Evolutionary conservation across 352 stramenopile species (phyloP).

Genomic region (Pilasporangium apinafurcum): DNA sequence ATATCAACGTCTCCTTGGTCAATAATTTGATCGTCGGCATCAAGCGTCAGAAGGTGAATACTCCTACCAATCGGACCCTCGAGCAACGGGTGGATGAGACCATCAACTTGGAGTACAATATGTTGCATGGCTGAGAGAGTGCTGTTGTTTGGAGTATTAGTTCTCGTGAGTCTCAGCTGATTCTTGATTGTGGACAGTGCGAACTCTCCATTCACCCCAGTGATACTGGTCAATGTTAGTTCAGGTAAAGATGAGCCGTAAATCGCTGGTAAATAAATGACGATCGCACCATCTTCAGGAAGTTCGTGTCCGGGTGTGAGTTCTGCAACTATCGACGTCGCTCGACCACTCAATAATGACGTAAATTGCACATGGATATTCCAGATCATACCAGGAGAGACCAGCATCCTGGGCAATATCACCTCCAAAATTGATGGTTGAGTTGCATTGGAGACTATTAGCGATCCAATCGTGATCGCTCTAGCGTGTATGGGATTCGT

Average conservation of each 20-base stretch:
- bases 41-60: slow-evolving; percentile 45
- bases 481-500: slow-evolving; percentile 7
- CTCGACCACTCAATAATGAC: slow-evolving; percentile 29
- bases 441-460: slow-evolving; percentile 12
- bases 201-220: slow-evolving; percentile 20
- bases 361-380: slow-evolving; percentile 11
- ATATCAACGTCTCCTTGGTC: slow-evolving; percentile 46
- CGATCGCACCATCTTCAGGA: slow-evolving; percentile 27
- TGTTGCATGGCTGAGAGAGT: slow-evolving; percentile 15
- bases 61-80: slow-evolving; percentile 43
- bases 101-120: slow-evolving; percentile 19
- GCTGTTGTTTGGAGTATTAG: slow-evolving; percentile 10
- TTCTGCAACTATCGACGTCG: slow-evolving; percentile 14
- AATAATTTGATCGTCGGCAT: slow-evolving; percentile 27
- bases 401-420: slow-evolving; percentile 9
- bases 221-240: slow-evolving; percentile 12
- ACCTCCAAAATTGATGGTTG: neutral
- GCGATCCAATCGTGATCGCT: slow-evolving; percentile 6
- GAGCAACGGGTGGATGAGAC: slow-evolving; percentile 33
- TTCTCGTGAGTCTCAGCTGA: slow-evolving; percentile 13
- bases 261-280: slow-evolving; percentile 41
- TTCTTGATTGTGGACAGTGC: slow-evolving; percentile 11
- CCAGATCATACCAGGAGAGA: slow-evolving; percentile 20
- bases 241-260: slow-evolving; percentile 21
- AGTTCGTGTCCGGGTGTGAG: slow-evolving; percentile 25